Conservation (phyloP, 202 grass and related monocot genomes). For the Dendrocalamus latiflorus region DNA sequence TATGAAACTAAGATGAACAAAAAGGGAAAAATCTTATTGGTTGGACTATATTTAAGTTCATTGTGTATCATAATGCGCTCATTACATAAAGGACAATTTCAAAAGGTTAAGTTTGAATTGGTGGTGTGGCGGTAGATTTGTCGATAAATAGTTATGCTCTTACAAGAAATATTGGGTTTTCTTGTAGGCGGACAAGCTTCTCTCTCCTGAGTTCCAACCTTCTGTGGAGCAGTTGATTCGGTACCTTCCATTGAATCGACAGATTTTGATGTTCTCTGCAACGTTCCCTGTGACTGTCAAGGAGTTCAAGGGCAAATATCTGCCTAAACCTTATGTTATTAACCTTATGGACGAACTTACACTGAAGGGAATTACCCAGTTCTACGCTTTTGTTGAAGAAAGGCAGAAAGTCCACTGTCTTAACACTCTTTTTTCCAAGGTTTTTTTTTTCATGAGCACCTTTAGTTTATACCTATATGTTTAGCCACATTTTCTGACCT, state of each 20-base stretch:
- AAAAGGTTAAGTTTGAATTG: not conserved
- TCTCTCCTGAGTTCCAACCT: conserved; percentile 77
- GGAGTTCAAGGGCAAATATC: conserved; percentile 77
- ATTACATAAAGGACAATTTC: not conserved
- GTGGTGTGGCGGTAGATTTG: not conserved
- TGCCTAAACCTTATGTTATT: conserved; percentile 73
- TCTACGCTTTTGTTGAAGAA: conserved; percentile 90
- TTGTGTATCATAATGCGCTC: not conserved
- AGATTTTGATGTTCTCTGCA: conserved; percentile 86
- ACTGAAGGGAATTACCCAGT: conserved; percentile 84
- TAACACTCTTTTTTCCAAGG: conserved; percentile 89
- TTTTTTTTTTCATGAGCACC: not conserved
- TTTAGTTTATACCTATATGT: not conserved
- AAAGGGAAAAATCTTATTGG: not conserved
- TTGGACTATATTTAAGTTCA: too few relatives aligned
- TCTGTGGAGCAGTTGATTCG: conserved; percentile 64
- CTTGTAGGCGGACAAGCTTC: conserved; percentile 80
- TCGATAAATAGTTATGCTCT: not conserved
- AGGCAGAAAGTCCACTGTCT: conserved; percentile 93
- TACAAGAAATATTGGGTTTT: not conserved
- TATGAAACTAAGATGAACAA: not conserved
- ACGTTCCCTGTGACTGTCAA: conserved; percentile 91
- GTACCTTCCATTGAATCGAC: conserved; percentile 57
- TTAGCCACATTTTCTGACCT: not conserved
- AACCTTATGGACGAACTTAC: conserved; percentile 98